Evolutionary conservation across 1,284 basidiomycete genomes (phyloP), one percentile per base, ranked within the genome.

Genomic region (Schizopora paradoxa): DNA sequence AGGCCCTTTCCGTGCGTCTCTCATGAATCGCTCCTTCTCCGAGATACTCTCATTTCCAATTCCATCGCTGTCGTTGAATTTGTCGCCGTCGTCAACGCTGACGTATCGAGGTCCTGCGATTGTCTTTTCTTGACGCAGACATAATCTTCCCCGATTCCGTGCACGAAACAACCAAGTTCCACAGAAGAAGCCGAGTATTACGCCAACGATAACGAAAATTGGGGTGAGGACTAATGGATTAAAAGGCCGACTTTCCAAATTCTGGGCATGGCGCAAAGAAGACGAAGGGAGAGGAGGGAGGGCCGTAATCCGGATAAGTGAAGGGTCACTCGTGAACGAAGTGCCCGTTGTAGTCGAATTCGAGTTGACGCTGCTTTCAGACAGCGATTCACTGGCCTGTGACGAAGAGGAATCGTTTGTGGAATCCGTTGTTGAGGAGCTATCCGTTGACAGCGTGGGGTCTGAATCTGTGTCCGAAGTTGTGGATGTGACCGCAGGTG

Each of bases 171-270:
- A 23, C 26, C 32, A 50, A 43, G 43, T 46, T 25, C 48, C 48
- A 33, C 33, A 41, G 3, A 25, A 16, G 13, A 38, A 56, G 22
- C 73, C 72, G 5, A 67, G 51, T 1, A 59, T 47, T 13, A 63
- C 51, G 14, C 69, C 72, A 4, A 68, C 54, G 1, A 63, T 45
- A 5, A 62, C 58, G 28, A 72, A 71, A 16, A 75, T 39, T 0
- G 73, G 69, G 1, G 64, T 51, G 23, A 74, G 64, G 33, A 66
- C 70, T 11, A 65, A 57, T 11, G 64, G 39, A 45, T 69, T 63
- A 48, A 70, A 62, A 2, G 49, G 32, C 19, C 39, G 14, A 18
- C 40, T 21, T n/a, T 39, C 14, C 32, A 45, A 43, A 54, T 34
- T 40, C 51, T 37, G 32, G 48, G 31, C 56, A 56, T 23, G 57